Percentiles rank a stretch among this genome's conserved stretches.
phyloP scores from a whole-genome alignment of 306 rosid genomes.

The Ormosia semicastrata region DNA sequence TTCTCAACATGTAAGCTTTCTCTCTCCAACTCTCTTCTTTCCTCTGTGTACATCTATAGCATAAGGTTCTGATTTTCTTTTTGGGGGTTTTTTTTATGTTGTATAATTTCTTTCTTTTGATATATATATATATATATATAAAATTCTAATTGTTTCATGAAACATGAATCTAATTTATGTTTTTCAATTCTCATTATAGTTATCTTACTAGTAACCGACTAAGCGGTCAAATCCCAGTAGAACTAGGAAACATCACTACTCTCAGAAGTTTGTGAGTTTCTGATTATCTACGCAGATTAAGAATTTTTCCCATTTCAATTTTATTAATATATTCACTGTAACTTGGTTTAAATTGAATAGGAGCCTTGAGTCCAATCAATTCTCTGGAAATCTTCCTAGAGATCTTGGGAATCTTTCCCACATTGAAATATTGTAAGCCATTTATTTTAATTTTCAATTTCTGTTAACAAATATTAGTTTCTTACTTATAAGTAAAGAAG shows the following conservation, averaged over 20 bases:
- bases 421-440: constrained; percentile 46
- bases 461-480: not conserved
- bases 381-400: constrained; percentile 45
- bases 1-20: not conserved
- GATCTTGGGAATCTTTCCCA: constrained; percentile 41
- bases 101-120: too few species aligned
- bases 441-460: not conserved
- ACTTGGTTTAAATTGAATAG: constrained; percentile 17
- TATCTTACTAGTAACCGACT: too few species aligned
- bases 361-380: constrained; percentile 41
- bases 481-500: not conserved
- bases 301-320: not conserved
- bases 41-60: too few species aligned
- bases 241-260: not conserved
- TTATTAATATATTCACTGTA: not conserved
- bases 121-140: too few species aligned
- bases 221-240: too few species aligned
- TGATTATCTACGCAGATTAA: not conserved
- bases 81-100: too few species aligned
- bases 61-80: too few species aligned
- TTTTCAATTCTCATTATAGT: too few species aligned
- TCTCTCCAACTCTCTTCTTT: too few species aligned
- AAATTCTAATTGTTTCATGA: too few species aligned
- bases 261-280: constrained; percentile 49
- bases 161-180: too few species aligned